Conservation (phyloP, 1,139 yeast genomes). For the Geotrichum restrictum region DNA sequence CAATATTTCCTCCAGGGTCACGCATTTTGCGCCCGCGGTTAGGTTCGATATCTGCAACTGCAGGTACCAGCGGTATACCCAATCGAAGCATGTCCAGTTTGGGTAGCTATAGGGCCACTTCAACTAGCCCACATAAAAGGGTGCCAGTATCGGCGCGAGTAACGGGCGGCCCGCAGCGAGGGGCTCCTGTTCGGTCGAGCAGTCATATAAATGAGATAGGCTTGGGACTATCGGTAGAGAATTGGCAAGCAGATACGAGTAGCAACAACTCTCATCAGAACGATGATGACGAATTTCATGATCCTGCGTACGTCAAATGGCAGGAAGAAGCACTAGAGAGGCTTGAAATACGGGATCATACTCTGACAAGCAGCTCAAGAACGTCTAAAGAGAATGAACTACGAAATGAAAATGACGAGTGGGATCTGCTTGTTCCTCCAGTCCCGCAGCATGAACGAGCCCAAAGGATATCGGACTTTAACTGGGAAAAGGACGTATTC, state of each 20-base stretch:
- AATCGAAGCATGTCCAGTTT: conserved; percentile 1
- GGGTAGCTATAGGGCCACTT: background rate
- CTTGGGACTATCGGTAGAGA: background rate
- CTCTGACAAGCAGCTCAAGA: background rate
- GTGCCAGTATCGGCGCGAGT: too few species aligned
- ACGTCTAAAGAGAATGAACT: background rate
- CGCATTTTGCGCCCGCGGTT: background rate
- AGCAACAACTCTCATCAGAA: background rate
- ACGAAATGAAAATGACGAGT: background rate
- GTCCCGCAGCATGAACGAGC: too few species aligned
- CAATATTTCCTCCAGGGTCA: background rate
- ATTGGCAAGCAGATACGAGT: background rate
- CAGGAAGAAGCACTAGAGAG: conserved; percentile 1
- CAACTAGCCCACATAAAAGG: background rate
- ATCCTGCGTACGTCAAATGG: conserved; percentile 6
- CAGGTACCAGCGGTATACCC: background rate
- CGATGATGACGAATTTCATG: conserved; percentile 8
- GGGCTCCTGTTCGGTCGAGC: too few species aligned
- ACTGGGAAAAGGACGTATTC: conserved; percentile 35
- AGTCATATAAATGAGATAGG: too few species aligned
- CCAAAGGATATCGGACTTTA: conserved; percentile 30
- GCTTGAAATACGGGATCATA: background rate
- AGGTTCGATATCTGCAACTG: background rate
- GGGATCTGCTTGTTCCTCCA: conserved; percentile 1
- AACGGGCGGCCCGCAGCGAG: background rate